These are phyloP conservation scores for Hippophae rhamnoides DNA, from an alignment of 306 rosid species.

Conservation along the genomic window DNA sequence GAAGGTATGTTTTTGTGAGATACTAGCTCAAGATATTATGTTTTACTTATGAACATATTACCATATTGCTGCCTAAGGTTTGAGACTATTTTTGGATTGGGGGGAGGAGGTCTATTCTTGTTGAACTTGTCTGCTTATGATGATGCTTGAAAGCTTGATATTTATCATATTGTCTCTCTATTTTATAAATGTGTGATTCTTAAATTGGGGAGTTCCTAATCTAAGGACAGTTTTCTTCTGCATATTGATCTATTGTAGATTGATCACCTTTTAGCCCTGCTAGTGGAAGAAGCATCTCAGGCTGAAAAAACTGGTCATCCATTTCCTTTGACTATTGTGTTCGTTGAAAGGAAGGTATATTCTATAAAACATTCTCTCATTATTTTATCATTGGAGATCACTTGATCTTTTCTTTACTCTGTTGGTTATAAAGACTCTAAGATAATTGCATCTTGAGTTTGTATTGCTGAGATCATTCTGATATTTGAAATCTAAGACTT, in stretches of 20 bases:
- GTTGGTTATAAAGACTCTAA: neutral
- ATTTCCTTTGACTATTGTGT: slow-evolving; percentile 67
- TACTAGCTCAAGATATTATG: neutral
- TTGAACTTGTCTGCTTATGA: neutral
- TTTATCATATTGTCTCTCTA: neutral
- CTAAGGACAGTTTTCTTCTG: slow-evolving; percentile 4
- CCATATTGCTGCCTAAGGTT: too few species aligned
- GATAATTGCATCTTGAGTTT: too few species aligned
- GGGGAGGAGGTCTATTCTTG: too few species aligned
- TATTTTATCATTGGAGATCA: slow-evolving; percentile 11
- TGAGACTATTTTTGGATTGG: too few species aligned
- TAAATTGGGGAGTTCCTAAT: neutral
- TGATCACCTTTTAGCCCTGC: slow-evolving; percentile 70
- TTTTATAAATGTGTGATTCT: neutral
- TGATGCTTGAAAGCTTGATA: neutral
- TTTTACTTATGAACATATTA: too few species aligned
- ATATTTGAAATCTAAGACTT: too few species aligned
- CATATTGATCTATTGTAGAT: slow-evolving; percentile 35
- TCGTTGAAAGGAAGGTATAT: slow-evolving; percentile 81
- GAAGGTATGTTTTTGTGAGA: slow-evolving; percentile 36
- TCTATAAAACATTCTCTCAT: neutral
- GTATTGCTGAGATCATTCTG: too few species aligned
- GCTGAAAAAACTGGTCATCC: slow-evolving; percentile 62
- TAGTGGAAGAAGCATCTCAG: slow-evolving; percentile 68
- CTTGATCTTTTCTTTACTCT: slow-evolving; percentile 3